These are phyloP conservation scores for Chaetomium globosum DNA, from an alignment of 2,329 filamentous ascomycete species.

Conservation along the genomic window DNA sequence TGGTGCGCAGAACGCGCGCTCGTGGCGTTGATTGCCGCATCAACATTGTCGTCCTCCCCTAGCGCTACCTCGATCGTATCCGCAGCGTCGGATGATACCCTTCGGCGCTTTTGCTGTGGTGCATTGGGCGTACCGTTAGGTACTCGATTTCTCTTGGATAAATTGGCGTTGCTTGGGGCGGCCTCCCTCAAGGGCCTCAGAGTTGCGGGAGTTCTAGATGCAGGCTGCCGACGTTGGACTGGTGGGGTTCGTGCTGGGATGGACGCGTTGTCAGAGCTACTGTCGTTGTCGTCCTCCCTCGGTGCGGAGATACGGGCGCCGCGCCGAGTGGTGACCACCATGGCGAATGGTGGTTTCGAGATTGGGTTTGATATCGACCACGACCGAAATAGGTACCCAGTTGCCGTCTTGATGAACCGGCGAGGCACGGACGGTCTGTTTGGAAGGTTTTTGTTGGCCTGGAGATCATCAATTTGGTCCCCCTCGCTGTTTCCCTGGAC, in stretches of 20 bases:
- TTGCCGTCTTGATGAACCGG: not conserved
- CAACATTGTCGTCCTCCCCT: conserved; percentile 21
- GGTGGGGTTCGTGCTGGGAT: conserved; percentile 11
- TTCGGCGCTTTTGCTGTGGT: conserved; percentile 9
- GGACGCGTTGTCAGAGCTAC: conserved; percentile 10
- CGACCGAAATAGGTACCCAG: not conserved
- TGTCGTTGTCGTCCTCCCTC: not conserved
- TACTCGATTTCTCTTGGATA: conserved; percentile 10
- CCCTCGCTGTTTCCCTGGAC: not conserved
- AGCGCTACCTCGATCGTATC: conserved; percentile 12
- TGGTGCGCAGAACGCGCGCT: not conserved
- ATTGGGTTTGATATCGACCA: not conserved
- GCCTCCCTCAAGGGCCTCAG: conserved; percentile 8
- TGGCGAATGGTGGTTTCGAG: conserved; percentile 1
- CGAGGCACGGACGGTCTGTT: not conserved
- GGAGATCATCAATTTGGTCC: not conserved
- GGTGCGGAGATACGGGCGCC: not conserved
- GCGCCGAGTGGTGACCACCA: conserved; percentile 27
- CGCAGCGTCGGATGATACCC: not conserved
- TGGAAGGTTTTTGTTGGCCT: not conserved
- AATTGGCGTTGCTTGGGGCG: no score
- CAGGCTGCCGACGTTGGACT: not conserved
- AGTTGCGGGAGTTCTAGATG: not conserved
- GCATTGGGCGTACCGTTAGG: not conserved
- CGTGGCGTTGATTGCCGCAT: conserved; percentile 16